phyloP scores from a whole-genome alignment of 2,329 filamentous ascomycete genomes.

The Alternaria panax region DNA sequence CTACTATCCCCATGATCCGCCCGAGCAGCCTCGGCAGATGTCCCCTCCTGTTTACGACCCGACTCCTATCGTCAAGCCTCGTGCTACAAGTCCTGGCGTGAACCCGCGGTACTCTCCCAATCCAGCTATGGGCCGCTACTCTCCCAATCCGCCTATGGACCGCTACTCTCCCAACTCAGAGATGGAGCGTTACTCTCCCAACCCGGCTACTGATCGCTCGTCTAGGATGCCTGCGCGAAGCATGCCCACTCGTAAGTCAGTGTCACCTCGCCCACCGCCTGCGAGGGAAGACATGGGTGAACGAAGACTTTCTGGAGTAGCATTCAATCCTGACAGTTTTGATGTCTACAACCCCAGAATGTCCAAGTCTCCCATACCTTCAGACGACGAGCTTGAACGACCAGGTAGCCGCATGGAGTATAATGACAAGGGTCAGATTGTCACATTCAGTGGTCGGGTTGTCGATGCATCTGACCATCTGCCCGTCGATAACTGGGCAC shows the following conservation, averaged over 20 bases:
- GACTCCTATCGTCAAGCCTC: slow-evolving; percentile 53
- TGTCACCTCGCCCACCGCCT: slow-evolving; percentile 71
- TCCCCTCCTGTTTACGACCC: slow-evolving; percentile 50
- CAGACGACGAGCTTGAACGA: slow-evolving; percentile 35
- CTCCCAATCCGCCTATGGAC: slow-evolving; percentile 9
- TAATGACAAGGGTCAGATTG: slow-evolving; percentile 71
- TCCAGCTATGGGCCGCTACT: slow-evolving; percentile 38
- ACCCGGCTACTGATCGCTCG: slow-evolving; percentile 44
- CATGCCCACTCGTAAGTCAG: slow-evolving; percentile 71
- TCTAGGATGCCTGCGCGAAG: slow-evolving; percentile 54
- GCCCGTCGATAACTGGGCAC: slow-evolving; percentile 78
- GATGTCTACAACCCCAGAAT: slow-evolving; percentile 71
- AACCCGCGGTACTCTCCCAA: slow-evolving; percentile 30
- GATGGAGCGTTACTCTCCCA: slow-evolving; percentile 26
- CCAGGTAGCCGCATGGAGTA: slow-evolving; percentile 51
- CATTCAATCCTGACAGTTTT: slow-evolving; percentile 79
- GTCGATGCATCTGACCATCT: slow-evolving; percentile 83
- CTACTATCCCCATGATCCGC: slow-evolving; percentile 55
- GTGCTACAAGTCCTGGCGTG: slow-evolving; percentile 54
- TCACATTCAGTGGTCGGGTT: slow-evolving; percentile 76
- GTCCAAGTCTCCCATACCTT: slow-evolving; percentile 36
- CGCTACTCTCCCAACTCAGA: slow-evolving; percentile 25
- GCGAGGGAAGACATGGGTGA: slow-evolving; percentile 50
- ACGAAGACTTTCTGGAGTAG: slow-evolving; percentile 66
- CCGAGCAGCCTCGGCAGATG: slow-evolving; percentile 45